Evolutionary conservation across 1,284 basidiomycete genomes (phyloP).

Genomic region (Ustilago xerochloae): DNA sequence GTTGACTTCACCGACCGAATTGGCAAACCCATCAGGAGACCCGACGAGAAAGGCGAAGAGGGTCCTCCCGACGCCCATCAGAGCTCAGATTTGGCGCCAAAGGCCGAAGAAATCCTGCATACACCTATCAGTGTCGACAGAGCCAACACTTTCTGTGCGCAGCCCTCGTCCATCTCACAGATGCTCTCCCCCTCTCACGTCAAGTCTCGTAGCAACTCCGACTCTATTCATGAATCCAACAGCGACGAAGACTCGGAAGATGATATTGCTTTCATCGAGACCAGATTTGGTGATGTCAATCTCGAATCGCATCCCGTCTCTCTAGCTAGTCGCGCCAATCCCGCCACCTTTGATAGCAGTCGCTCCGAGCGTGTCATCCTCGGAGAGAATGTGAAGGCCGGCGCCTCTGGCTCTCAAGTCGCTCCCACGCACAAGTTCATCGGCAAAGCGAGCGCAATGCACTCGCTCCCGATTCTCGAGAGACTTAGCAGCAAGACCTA

Average conservation of each 20-base stretch:
- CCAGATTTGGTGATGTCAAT: slow-evolving; percentile 14
- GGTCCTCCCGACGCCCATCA: not conserved
- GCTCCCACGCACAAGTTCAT: slow-evolving; percentile 43
- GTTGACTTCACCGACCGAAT: slow-evolving; percentile 60
- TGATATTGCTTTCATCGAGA: slow-evolving; percentile 48
- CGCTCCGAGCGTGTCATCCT: slow-evolving; percentile 27
- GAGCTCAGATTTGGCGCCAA: not conserved
- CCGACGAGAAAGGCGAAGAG: slow-evolving; percentile 53
- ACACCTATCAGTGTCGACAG: slow-evolving; percentile 5
- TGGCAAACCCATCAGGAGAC: slow-evolving; percentile 54
- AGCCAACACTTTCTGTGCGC: slow-evolving; percentile 15
- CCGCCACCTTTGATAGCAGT: slow-evolving; percentile 24
- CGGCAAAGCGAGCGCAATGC: slow-evolving; percentile 58
- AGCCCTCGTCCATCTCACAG: slow-evolving; percentile 5
- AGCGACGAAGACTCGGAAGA: slow-evolving; percentile 54
- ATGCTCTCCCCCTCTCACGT: slow-evolving; percentile 36
- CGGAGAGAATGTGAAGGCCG: not conserved
- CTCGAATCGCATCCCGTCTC: not conserved
- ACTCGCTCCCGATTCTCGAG: slow-evolving; percentile 50
- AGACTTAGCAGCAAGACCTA: slow-evolving; percentile 32
- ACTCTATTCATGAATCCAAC: slow-evolving; percentile 1
- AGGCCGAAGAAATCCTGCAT: not conserved
- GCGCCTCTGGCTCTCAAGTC: not conserved
- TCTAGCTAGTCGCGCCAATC: not conserved
- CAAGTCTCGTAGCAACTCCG: slow-evolving; percentile 22